Evolutionary conservation across 148 eudicot genomes (phyloP), one percentile per base, ranked within the genome.

Genomic region (Rhododendron simsii): DNA sequence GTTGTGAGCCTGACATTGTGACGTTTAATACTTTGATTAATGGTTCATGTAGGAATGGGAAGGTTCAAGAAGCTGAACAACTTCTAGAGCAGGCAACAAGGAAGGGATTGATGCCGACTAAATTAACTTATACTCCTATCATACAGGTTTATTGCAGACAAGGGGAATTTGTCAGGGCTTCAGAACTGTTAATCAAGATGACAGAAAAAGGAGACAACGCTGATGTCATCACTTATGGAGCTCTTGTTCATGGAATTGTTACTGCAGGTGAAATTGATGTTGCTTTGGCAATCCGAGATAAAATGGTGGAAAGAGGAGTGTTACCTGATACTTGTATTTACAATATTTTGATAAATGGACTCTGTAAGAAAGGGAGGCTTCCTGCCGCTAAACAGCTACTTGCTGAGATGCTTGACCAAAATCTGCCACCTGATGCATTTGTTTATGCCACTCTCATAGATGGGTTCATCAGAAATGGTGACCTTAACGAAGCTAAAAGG

Each of bases 181-280:
- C 91, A 3, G 48, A 86, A 74, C 83, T 96, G 87, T 90, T 95
- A 20, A 88, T 93, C 85, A 90, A 91, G 84, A 92, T 94, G 98
- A 92, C 91, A 30, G 89, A 93, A 86, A 86, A 83, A 79, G 98
- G 99, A 71, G 88, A 90, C 80, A 92, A 67, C 80, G 94, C 94
- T 47, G 99, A 96, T 91, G 83, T 92, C 82, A 88, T 91, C 73
- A 92, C 98, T 78, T 96, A 94, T 89, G 96, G 94, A 83, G 93
- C 98, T 85, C 96, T 96, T 85, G 76, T 95, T 13, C 94, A 95
- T 87, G 98, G 99, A 47, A 91, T 96, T 85, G 95, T 96, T 84
- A 86, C 83, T 85, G 75, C 87, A 21, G 98, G 98, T 76, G 98
- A 94, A 81, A 84, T 94, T 88, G 93, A 93, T 78, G 88, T 88